Evolutionary conservation across 768 basidiomycete genomes (phyloP).

Genomic region (Rhodosporidiobolus sp.): DNA sequence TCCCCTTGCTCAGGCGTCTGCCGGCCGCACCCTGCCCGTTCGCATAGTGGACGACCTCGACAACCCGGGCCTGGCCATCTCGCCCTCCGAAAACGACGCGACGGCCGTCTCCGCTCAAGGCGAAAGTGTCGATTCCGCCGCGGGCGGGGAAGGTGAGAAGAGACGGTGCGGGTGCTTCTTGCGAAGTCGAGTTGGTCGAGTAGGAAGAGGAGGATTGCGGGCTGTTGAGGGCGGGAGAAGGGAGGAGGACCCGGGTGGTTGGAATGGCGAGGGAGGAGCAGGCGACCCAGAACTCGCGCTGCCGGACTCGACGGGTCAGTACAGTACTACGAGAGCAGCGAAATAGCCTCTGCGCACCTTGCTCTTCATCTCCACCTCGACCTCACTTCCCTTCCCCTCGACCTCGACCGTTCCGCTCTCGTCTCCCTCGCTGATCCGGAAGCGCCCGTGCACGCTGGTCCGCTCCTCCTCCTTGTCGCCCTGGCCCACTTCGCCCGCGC

Average conservation of each 20-base stretch:
- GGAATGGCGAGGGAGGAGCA: constrained; percentile 57
- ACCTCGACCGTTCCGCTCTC: constrained; percentile 55
- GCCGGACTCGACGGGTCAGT: constrained; percentile 5
- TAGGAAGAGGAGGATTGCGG: constrained; percentile 52
- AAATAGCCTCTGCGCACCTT: constrained; percentile 32
- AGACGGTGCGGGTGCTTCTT: constrained; percentile 44
- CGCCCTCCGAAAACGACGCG: constrained; percentile 24
- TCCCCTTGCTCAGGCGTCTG: background rate
- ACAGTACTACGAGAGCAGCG: background rate
- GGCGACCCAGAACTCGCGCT: constrained; percentile 53
- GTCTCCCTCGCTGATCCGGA: constrained; percentile 56
- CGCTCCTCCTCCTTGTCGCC: background rate
- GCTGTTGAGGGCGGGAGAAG: constrained; percentile 44
- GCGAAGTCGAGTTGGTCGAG: constrained; percentile 53
- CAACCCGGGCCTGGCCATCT: constrained; percentile 25
- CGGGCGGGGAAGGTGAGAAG: constrained; percentile 23
- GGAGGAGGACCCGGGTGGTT: constrained; percentile 55
- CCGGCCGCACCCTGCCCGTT: background rate
- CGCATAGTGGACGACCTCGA: constrained; percentile 10
- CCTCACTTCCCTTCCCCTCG: constrained; percentile 53
- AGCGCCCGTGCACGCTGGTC: constrained; percentile 61
- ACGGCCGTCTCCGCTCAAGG: constrained; percentile 13
- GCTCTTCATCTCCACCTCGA: constrained; percentile 51
- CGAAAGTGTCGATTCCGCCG: constrained; percentile 21
- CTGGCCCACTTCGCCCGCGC: background rate